phyloP scores from a whole-genome alignment of 169 alveolate species.

The Plasmodium gallinaceum region DNA sequence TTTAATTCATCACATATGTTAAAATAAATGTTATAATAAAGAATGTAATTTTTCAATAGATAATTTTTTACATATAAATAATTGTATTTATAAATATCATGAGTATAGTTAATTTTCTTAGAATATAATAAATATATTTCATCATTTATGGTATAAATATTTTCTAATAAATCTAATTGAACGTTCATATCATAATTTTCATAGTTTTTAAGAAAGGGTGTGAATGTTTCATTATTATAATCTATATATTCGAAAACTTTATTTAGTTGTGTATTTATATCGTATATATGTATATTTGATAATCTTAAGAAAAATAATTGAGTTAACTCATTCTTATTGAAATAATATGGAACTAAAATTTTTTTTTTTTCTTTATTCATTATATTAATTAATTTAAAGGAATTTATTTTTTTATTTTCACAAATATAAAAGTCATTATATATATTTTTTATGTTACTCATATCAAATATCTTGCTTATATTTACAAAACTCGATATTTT shows the following conservation, averaged over 20 bases:
- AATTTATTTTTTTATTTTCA: slow-evolving; percentile 67
- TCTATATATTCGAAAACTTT: slow-evolving; percentile 63
- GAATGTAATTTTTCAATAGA: slow-evolving; percentile 71
- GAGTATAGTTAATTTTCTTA: slow-evolving; percentile 65
- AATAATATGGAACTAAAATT: slow-evolving; percentile 54
- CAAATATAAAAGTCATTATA: slow-evolving; percentile 73
- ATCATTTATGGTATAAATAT: slow-evolving; percentile 58
- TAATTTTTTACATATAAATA: slow-evolving; percentile 62
- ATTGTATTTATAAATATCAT: slow-evolving; percentile 74
- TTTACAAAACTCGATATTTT: slow-evolving; percentile 30
- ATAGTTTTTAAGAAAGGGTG: slow-evolving; percentile 58
- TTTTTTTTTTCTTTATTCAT: slow-evolving; percentile 62
- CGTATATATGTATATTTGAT: slow-evolving; percentile 72
- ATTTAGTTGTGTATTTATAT: slow-evolving; percentile 66
- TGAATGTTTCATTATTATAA: slow-evolving; percentile 72
- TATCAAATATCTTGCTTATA: slow-evolving; percentile 46
- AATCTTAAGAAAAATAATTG: slow-evolving; percentile 47
- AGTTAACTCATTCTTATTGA: slow-evolving; percentile 51
- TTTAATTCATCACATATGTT: slow-evolving; percentile 47
- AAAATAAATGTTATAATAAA: slow-evolving; percentile 74
- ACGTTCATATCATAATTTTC: slow-evolving; percentile 59
- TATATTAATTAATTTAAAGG: slow-evolving; percentile 61
- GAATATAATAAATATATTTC: slow-evolving; percentile 71
- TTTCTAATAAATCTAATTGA: slow-evolving; percentile 74
- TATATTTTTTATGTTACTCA: slow-evolving; percentile 44